A percentile compares a stretch with the other conserved stretches of the same genome.
Conservation (phyloP, 1,284 basidiomycete species). For the Macrocybe sp. region DNA sequence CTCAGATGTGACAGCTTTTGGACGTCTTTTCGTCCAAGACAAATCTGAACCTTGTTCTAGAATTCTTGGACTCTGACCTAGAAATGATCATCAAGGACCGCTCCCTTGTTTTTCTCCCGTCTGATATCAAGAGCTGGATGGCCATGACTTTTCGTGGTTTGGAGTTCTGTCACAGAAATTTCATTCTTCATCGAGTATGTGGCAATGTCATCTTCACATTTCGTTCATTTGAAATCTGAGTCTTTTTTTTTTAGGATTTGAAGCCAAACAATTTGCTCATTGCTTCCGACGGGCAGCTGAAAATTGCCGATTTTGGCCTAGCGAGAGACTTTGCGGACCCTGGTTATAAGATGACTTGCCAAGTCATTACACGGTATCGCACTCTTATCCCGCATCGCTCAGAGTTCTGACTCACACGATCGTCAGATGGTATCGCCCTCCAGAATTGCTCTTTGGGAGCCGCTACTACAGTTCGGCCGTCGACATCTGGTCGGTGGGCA, state of each 20-base stretch:
- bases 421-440: conserved; percentile 93
- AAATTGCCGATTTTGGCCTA: conserved; percentile 98
- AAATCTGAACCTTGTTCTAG: conserved; percentile 95
- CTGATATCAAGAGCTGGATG: conserved; percentile 99
- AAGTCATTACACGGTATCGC: conserved; percentile 88
- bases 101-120: conserved; percentile 85
- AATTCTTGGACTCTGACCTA: conserved; percentile 96
- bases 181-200: conserved; percentile 86
- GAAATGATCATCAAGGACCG: conserved; percentile 97
- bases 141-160: conserved; percentile 96
- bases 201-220: neutral
- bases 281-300: conserved; percentile 86
- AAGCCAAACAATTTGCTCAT: conserved; percentile 99
- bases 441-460: conserved; percentile 87
- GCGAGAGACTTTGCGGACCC: conserved; percentile 95
- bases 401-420: neutral
- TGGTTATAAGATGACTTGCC: conserved; percentile 93
- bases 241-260: conserved; percentile 64
- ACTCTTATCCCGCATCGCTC: neutral
- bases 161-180: conserved; percentile 96
- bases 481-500: conserved; percentile 94
- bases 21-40: conserved; percentile 97
- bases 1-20: conserved; percentile 59
- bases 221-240: conserved; percentile 1
- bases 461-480: conserved; percentile 86